These are phyloP conservation scores for Gelatoporia subvermispora DNA, from an alignment of 768 basidiomycete genomes.

Conservation along the genomic window DNA sequence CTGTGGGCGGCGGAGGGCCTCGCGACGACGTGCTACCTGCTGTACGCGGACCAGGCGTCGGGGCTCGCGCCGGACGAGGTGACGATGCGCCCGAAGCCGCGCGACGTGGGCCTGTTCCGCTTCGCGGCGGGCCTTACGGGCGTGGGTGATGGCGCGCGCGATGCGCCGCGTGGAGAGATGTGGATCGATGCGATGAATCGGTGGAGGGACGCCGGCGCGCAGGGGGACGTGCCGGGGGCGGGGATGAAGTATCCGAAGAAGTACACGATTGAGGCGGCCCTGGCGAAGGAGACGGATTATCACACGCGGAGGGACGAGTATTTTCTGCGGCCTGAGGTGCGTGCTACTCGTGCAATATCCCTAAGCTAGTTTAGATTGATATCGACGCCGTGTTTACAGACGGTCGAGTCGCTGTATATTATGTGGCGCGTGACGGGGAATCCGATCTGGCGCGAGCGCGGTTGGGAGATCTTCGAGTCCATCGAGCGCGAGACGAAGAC, in stretches of 20 bases:
- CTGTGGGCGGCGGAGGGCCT: constrained; percentile 75
- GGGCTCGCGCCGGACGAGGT: constrained; percentile 68
- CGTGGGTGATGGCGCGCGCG: neutral
- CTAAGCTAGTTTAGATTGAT: too few relatives aligned
- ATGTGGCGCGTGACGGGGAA: constrained; percentile 70
- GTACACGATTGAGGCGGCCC: constrained; percentile 16
- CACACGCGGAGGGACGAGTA: constrained; percentile 39
- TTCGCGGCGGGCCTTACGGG: neutral
- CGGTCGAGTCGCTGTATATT: constrained; percentile 68
- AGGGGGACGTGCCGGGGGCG: constrained; percentile 51
- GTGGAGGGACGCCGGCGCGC: constrained; percentile 30
- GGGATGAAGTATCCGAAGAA: constrained; percentile 35
- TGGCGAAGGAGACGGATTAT: constrained; percentile 46
- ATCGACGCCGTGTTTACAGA: constrained; percentile 33
- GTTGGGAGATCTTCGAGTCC: constrained; percentile 67
- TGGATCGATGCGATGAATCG: constrained; percentile 51
- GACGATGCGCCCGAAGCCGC: constrained; percentile 23
- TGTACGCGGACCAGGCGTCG: constrained; percentile 65
- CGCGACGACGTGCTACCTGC: constrained; percentile 64
- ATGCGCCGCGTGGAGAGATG: constrained; percentile 11
- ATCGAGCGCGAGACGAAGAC: constrained; percentile 59
- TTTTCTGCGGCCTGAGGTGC: constrained; percentile 67
- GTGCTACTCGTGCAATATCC: constrained; percentile 18
- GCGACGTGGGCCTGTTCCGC: neutral
- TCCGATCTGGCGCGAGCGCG: constrained; percentile 61